These are phyloP conservation scores for Medicago truncatula DNA, from an alignment of 306 rosid genomes.

Conservation along the genomic window MtrunA17r5.0-ANR NC_053042.1:26838001-26838500, in stretches of 20 bases:
- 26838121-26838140: conserved; percentile 45
- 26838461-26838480: conserved; percentile 84
- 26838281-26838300: conserved; percentile 42
- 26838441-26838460: conserved; percentile 64
- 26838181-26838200: conserved; percentile 57
- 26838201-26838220: conserved; percentile 67
- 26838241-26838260: conserved; percentile 75
- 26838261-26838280: conserved; percentile 83
- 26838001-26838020: neutral
- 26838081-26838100: conserved; percentile 45
- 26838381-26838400: conserved; percentile 61
- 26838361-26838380: conserved; percentile 72
- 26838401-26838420: conserved; percentile 48
- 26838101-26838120: conserved; percentile 16
- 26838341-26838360: conserved; percentile 46
- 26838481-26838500: conserved; percentile 74
- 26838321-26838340: conserved; percentile 52
- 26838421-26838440: conserved; percentile 67
- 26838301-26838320: too few relatives aligned
- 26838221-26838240: conserved; percentile 68
- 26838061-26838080: conserved; percentile 55
- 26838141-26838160: conserved; percentile 74
- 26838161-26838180: conserved; percentile 65
- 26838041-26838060: neutral
- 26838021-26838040: too few relatives aligned